These are phyloP conservation scores for Aspergillus bridgeri DNA, from an alignment of 495 filamentous ascomycete species.

Conservation along the genomic window DNA sequence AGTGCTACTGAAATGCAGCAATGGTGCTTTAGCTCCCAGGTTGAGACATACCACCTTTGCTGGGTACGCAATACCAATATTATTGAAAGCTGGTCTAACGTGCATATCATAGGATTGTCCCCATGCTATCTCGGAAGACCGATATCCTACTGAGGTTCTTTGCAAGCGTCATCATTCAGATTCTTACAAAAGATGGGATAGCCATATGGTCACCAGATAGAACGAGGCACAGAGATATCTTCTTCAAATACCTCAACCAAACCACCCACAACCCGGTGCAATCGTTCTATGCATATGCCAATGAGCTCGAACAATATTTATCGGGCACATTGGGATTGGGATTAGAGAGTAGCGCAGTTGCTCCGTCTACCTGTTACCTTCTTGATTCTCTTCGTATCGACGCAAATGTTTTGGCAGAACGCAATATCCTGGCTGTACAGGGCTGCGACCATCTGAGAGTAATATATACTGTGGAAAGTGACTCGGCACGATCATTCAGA, in stretches of 20 bases:
- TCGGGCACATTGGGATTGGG: background rate
- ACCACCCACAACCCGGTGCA: background rate
- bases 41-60: background rate
- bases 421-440: background rate
- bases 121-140: background rate
- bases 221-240: background rate
- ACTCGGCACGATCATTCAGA: background rate
- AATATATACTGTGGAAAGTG: background rate
- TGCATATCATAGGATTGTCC: background rate
- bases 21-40: background rate
- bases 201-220: constrained; percentile 8
- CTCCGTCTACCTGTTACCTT: background rate
- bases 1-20: constrained; percentile 3
- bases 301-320: background rate
- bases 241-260: background rate
- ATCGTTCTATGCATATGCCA: background rate
- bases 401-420: background rate
- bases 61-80: constrained; percentile 3
- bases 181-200: background rate
- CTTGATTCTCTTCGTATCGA: background rate
- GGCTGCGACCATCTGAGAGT: background rate
- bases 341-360: background rate
- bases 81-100: background rate
- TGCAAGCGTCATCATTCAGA: constrained; percentile 7
- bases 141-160: constrained; percentile 6